Base-by-base conservation (phyloP, 148 eudicot species). In the Rhododendron henanense region DNA sequence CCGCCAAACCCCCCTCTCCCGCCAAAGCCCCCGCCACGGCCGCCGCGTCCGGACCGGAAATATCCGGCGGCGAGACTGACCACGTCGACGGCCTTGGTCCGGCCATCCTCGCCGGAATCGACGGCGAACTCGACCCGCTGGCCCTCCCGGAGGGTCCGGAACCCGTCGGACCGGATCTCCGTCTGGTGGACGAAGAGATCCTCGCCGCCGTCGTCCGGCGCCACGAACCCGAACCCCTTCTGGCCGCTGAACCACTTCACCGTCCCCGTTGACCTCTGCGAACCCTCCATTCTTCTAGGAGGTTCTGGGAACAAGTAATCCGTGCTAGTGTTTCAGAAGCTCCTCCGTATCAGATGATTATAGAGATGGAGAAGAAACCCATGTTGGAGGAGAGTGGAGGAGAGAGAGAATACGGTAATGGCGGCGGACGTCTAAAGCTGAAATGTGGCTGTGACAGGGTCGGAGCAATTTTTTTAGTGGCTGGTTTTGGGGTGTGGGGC, bases 181-280 rank as follows among this genome's bases (percentile, higher is more conserved):
- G 95, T 86, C 86, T 93, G 95, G 81, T 94, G 97, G 33, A 94
- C 95, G 81, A 94, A 94, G 8, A 94, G 84, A 80, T 94, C 95
- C 4, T 90, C 92, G 11, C 88, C 90, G n/a, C 89, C 92, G 33
- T 85, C 88, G 18, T 90, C 93, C 31, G 94, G 95, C 5, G 93
- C 86, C 5, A 94, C 88, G 90, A 94, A 94, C 0, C 97, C 95
- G 87, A 93, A 94, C 2, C 95, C 95, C 83, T 92, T 93, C 78
- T 92, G 90, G 8, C 91, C 95, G 80, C 92, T 93, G 92, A 94
- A 94, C 93, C 97, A 94, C 84, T 89, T 93, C 79, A 94, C 95
- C 0, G 91, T 89, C 13, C 96, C 96, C 13, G 44, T 50, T 31
- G 65, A 79, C 45, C 87, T 89, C 69, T 50, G 65, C 37, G 13